Base-by-base conservation (phyloP, 495 filamentous ascomycete species). In the Rostrohypoxylon terebratum region DNA sequence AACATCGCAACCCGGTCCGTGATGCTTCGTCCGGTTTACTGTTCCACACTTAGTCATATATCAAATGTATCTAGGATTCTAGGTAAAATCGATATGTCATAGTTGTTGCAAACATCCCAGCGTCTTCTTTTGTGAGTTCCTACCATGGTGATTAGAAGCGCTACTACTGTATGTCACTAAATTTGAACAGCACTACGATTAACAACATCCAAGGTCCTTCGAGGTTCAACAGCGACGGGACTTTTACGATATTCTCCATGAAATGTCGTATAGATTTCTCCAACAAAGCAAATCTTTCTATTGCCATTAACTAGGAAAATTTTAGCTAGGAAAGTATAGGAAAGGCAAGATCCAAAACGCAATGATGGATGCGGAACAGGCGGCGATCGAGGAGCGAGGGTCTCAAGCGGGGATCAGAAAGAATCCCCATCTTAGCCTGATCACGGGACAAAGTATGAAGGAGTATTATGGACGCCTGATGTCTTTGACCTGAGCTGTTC, bases 191-290 rank as follows among this genome's bases (percentile, higher is more conserved):
- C 36, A 21, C 53, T 31, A 25, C 25, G 33, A 57, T 36, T 47
- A 50, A 40, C 63, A 67, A 51, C 18, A 55, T 55, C n/a, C 20
- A 44, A 60, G 23, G 60, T 68, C 57, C 69, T 69, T 66, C 36
- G 23, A 59, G 61, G 61, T 63, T 69, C 51, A 69, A 74, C 62
- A 62, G 69, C 33, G 51, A 62, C 61, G 66, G 50, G 38, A 47
- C 38, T 25, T 33, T 51, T 63, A 44, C 59, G 38, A 58, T 61
- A 47, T 68, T 53, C 20, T 51, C 61, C 57, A 69, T 34, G 48
- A 58, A 10, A 47, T 69, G 58, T 70, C 66, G 51, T 67, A 40
- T 54, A 18, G 40, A 54, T 59, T 45, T 59, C 34, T 36, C 50
- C 71, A 66, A 57, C 48, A 36, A 21, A 57, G 48, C 36, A 21